phyloP scores from a whole-genome alignment of 1,284 basidiomycete species.

The Cryptococcus jaspeensis region DNA sequence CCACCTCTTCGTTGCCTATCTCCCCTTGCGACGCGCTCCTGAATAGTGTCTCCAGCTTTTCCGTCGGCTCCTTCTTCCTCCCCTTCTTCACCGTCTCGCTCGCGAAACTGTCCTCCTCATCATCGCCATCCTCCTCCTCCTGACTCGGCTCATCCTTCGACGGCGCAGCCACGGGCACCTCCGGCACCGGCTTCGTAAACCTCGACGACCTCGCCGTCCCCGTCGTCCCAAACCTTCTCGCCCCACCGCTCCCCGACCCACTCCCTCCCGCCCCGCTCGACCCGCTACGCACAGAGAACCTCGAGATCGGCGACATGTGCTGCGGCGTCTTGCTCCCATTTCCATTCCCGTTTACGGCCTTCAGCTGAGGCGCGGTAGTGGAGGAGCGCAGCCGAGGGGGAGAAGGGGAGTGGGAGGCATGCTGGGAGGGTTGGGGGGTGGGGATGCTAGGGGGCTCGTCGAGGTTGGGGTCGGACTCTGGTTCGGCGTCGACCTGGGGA shows the following conservation, averaged over 20 bases:
- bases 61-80: background rate
- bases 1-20: constrained; percentile 1
- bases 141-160: too few relatives aligned
- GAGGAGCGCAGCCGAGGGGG: background rate
- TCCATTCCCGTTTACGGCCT: background rate
- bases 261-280: too few relatives aligned
- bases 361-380: background rate
- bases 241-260: too few relatives aligned
- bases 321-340: background rate
- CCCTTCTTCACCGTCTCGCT: background rate
- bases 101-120: background rate
- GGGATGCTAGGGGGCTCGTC: constrained; percentile 5
- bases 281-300: background rate
- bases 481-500: background rate
- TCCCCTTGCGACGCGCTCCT: background rate
- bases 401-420: background rate
- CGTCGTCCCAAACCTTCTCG: too few relatives aligned
- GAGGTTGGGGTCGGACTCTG: constrained; percentile 2
- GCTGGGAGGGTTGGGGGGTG: constrained; percentile 5
- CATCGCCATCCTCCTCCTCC: too few relatives aligned
- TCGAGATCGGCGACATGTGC: background rate
- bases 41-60: background rate
- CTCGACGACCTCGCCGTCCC: too few relatives aligned
- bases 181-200: too few relatives aligned
- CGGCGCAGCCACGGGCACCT: too few relatives aligned